Conservation (phyloP, 1,284 basidiomycete species). For the Ceratobasidium sp. region DNA sequence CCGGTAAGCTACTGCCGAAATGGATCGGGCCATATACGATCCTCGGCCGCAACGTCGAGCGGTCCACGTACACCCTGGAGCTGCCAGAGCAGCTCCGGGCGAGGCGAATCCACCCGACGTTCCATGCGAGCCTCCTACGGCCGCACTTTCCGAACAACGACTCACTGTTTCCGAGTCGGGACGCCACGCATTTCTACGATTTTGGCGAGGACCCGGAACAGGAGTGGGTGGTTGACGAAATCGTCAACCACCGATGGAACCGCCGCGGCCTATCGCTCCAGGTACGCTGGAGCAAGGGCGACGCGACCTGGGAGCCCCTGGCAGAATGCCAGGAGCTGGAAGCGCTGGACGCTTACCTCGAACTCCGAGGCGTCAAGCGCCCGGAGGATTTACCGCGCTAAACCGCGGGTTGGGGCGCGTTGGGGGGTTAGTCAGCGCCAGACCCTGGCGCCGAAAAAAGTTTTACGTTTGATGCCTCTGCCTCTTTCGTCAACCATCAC, state of each 20-base stretch:
- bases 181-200: neutral
- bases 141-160: slow-evolving; percentile 41
- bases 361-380: no score
- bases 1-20: slow-evolving; percentile 35
- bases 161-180: slow-evolving; percentile 31
- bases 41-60: neutral
- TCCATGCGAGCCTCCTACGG: slow-evolving; percentile 41
- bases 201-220: slow-evolving; percentile 38
- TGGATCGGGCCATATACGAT: slow-evolving; percentile 46
- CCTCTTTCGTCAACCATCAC: no score
- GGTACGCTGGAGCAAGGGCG: slow-evolving; percentile 2
- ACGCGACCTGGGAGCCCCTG: slow-evolving; percentile 29
- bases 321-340: neutral
- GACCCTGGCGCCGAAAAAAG: no score
- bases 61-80: slow-evolving; percentile 41
- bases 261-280: neutral
- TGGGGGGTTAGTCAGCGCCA: no score
- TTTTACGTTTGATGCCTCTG: no score
- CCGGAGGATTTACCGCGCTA: no score
- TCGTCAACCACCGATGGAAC: slow-evolving; percentile 30
- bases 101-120: slow-evolving; percentile 40
- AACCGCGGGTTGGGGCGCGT: no score
- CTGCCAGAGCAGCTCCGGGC: slow-evolving; percentile 25
- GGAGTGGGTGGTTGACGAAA: neutral
- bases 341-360: no score